Base-by-base conservation (phyloP, 768 basidiomycete genomes). In the Lactarius sp. region DNA sequence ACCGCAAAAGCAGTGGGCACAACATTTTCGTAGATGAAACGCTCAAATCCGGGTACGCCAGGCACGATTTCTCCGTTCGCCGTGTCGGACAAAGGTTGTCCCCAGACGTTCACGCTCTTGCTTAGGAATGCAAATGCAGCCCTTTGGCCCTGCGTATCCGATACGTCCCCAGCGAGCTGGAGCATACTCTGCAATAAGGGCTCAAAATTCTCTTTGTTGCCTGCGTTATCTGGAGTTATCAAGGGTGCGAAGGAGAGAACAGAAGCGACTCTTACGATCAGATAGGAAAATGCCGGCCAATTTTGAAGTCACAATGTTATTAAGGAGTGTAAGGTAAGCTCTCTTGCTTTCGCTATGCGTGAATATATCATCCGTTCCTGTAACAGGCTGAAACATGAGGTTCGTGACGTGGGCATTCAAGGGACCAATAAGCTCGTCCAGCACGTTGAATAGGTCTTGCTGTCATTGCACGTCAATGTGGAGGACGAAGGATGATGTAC, bases 391-490 rank as follows among this genome's bases (percentile, higher is more conserved):
- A n/a, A 86, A 82, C 60, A 98, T 78, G 51, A 95, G 76, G 42
- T 82, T 78, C 50, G 85, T 85, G 63, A 98, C 90, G 70, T 97
- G 92, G 14, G 85, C 75, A 67, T 86, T 88, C 70, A 99, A 79
- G 6, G 96, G 94, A 2, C 88, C 85, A 58, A 98, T 83, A 41
- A 98, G 83, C 70, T 95, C 86, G 72, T 98, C 94, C 64, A 98
- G 77, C 33, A 98, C 94, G 64, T 85, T 82, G 69, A 90, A 89
- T 75, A 98, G 84, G 70, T 94, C 88, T 68, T 82, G 83, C 93
- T 96, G 71, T 27, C 36, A 33, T 44, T 31, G 34, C 22, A n/a
- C 18, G 36, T 34, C 8, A 59, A 33, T 13, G 47, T 36, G 9
- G 61, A 52, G 31, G 22, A 46, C 33, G 59, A 49, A 67, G 59